These are phyloP conservation scores for Mycena polygramma DNA, from an alignment of 768 basidiomycete genomes.

Conservation along the genomic window DNA sequence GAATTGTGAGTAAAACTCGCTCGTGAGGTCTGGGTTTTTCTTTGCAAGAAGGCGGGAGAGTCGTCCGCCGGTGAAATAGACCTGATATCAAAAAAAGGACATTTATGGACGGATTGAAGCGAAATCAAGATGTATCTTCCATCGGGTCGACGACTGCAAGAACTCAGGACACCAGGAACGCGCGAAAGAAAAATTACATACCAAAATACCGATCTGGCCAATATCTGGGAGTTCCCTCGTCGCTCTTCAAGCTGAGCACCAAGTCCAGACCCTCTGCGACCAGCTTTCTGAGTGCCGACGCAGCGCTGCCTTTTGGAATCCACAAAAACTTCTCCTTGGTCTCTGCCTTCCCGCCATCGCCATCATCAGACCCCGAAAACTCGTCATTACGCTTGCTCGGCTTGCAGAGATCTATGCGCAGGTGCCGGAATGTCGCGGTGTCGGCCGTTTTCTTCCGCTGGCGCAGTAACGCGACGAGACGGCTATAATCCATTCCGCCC, in stretches of 20 bases:
- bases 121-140: too few species aligned
- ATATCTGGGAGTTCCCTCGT: not conserved
- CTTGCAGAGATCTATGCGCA: not conserved
- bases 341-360: too few species aligned
- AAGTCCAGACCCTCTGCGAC: not conserved
- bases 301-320: not conserved
- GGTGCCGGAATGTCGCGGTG: not conserved
- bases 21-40: too few species aligned
- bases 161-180: too few species aligned
- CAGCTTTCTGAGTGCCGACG: not conserved
- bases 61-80: too few species aligned
- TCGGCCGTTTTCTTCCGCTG: not conserved
- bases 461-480: not conserved
- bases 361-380: too few species aligned
- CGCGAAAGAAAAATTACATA: too few species aligned
- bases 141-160: too few species aligned
- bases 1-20: too few species aligned
- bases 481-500: not conserved
- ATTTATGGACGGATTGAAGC: too few species aligned
- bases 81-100: too few species aligned
- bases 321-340: not conserved
- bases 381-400: not conserved
- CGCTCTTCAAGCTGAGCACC: not conserved
- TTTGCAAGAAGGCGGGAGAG: too few species aligned
- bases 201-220: not conserved